Percentiles rank a stretch among this genome's conserved stretches.
Conservation (phyloP, 495 filamentous ascomycete species). For the Penicillium taxi region DNA sequence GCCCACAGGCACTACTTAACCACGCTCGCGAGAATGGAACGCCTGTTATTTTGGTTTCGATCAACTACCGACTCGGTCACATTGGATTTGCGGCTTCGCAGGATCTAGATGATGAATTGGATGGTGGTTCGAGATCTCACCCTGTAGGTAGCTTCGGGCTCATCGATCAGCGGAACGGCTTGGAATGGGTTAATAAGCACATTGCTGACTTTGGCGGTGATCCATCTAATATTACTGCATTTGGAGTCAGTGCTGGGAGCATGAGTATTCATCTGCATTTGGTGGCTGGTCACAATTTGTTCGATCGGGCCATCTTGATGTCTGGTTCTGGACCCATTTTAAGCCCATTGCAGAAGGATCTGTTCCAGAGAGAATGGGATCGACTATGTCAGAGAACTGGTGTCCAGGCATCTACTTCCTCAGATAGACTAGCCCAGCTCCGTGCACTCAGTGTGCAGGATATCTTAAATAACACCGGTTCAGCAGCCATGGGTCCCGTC, state of each 20-base stretch:
- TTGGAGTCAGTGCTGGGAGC: constrained; percentile 7
- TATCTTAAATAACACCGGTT: background rate
- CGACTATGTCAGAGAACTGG: constrained; percentile 1
- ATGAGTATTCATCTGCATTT: constrained; percentile 5
- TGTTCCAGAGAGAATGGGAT: constrained; percentile 3
- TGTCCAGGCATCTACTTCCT: background rate
- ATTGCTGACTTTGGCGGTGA: constrained; percentile 5
- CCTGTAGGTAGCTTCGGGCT: constrained; percentile 3
- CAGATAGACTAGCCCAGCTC: constrained; percentile 1
- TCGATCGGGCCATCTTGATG: constrained; percentile 8
- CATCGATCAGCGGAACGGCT: constrained; percentile 6
- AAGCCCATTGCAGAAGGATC: background rate
- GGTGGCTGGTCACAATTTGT: constrained; percentile 3
- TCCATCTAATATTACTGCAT: constrained; percentile 4
- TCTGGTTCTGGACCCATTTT: constrained; percentile 2
- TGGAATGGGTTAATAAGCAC: constrained; percentile 8
- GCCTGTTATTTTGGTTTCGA: constrained; percentile 3
- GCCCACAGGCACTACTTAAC: constrained; percentile 1
- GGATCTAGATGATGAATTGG: constrained; percentile 1
- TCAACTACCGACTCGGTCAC: constrained; percentile 5
- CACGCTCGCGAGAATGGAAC: constrained; percentile 2
- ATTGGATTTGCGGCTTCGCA: constrained; percentile 4
- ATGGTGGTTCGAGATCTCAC: background rate
- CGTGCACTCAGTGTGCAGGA: constrained; percentile 1
- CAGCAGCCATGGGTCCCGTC: constrained; percentile 5